phyloP scores from a whole-genome alignment of 2,329 filamentous ascomycete species.

The Lasiodiplodia sp. region DNA sequence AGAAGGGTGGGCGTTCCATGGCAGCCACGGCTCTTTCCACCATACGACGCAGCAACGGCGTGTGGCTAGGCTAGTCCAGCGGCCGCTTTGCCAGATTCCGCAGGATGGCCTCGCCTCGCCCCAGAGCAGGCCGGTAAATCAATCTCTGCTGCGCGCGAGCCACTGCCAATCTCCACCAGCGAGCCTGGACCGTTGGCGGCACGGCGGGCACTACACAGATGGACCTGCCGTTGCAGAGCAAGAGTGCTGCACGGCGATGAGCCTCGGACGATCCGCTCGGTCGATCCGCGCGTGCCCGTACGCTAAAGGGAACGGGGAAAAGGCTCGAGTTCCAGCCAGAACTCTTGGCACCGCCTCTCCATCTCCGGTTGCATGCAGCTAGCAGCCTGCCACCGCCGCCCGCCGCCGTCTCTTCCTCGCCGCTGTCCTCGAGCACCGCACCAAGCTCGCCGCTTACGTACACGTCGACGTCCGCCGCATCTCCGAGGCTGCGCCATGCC shows the following conservation, averaged over 20 bases:
- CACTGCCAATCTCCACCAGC: conserved; percentile 11
- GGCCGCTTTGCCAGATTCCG: background rate
- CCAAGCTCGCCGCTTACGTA: background rate
- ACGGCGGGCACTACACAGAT: conserved; percentile 18
- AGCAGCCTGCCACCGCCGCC: background rate
- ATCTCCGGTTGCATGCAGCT: conserved; percentile 8
- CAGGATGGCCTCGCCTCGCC: background rate
- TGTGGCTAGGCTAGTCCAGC: conserved; percentile 12
- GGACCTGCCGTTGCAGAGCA: conserved; percentile 8
- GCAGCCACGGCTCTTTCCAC: conserved; percentile 2
- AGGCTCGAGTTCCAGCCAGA: background rate
- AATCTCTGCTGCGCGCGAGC: background rate
- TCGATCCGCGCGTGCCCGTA: background rate
- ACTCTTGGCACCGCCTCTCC: background rate
- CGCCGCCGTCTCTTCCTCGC: background rate
- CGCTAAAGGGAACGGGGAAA: conserved; percentile 16
- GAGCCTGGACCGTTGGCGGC: conserved; percentile 2
- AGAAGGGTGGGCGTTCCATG: no score
- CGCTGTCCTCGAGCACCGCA: background rate
- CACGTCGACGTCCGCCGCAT: background rate
- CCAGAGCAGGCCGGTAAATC: conserved; percentile 6
- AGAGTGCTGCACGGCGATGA: background rate
- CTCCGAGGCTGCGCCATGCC: background rate
- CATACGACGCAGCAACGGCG: conserved; percentile 24
- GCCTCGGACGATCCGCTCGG: conserved; percentile 18